These are phyloP conservation scores for Penicillium sp. DNA, from an alignment of 2,329 filamentous ascomycete species.

Conservation along the genomic window DNA sequence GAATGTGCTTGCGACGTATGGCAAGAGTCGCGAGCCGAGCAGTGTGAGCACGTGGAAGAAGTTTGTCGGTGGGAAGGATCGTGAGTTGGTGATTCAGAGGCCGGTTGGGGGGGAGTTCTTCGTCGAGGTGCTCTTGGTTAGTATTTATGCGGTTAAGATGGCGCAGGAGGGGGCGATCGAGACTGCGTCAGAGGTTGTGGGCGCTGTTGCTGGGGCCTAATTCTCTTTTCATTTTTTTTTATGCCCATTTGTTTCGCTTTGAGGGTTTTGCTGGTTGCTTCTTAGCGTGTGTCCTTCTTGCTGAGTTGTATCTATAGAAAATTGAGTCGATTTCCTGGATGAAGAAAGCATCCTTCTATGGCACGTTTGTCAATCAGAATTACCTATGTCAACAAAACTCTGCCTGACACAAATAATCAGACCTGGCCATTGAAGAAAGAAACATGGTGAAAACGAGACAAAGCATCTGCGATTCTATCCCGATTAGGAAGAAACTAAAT, in stretches of 20 bases:
- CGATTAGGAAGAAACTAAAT: too few species aligned
- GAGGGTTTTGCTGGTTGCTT: not conserved
- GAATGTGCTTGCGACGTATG: not conserved
- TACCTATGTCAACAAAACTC: too few species aligned
- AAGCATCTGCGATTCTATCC: too few species aligned
- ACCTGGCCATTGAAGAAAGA: too few species aligned
- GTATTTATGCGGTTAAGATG: conserved; percentile 9
- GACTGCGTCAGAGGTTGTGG: not conserved
- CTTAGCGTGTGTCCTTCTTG: not conserved
- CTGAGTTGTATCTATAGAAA: too few species aligned
- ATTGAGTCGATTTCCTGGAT: too few species aligned
- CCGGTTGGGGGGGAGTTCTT: not conserved
- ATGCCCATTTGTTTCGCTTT: too few species aligned
- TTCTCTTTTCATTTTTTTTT: not conserved
- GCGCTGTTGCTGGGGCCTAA: conserved; percentile 1
- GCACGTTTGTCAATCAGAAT: too few species aligned
- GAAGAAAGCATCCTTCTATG: too few species aligned
- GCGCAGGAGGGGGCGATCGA: conserved; percentile 2
- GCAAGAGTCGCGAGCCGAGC: conserved; percentile 1
- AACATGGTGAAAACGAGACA: too few species aligned
- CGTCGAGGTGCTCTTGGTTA: conserved; percentile 8
- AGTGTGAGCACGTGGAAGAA: conserved; percentile 4
- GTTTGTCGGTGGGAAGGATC: conserved; percentile 7
- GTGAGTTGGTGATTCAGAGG: not conserved
- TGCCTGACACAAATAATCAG: too few species aligned